A percentile compares a stretch with the other conserved stretches of the same genome.
Evolutionary conservation across 2,329 filamentous ascomycete genomes (phyloP).

Genomic region (Fusarium incarnatum): DNA sequence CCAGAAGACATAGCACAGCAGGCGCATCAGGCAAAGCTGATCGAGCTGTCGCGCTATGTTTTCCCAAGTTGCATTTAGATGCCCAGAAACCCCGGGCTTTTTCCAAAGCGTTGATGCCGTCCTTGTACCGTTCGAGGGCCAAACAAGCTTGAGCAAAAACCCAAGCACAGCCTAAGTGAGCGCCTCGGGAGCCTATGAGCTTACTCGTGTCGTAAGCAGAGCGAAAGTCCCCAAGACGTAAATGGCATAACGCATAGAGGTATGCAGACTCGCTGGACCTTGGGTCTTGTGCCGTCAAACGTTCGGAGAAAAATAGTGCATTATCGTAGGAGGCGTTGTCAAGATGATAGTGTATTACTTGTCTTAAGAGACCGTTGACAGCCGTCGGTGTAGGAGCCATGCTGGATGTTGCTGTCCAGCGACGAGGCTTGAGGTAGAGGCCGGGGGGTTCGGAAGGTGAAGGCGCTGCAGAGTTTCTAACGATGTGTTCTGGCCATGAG

Average conservation of each 20-base stretch:
- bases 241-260: slow-evolving; percentile 85
- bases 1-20: slow-evolving; percentile 83
- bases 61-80: slow-evolving; percentile 80
- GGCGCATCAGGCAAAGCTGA: slow-evolving; percentile 84
- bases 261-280: slow-evolving; percentile 84
- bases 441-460: slow-evolving; percentile 19
- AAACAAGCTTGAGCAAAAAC: slow-evolving; percentile 92
- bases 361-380: slow-evolving; percentile 65
- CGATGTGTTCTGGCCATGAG: slow-evolving; percentile 47
- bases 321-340: slow-evolving; percentile 92
- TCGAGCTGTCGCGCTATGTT: slow-evolving; percentile 81
- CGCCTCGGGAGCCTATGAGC: slow-evolving; percentile 74
- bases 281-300: slow-evolving; percentile 85
- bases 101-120: slow-evolving; percentile 86
- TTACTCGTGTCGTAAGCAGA: slow-evolving; percentile 88
- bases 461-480: slow-evolving; percentile 37
- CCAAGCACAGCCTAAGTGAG: slow-evolving; percentile 88
- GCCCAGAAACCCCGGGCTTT: slow-evolving; percentile 82
- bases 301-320: slow-evolving; percentile 91
- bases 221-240: slow-evolving; percentile 83
- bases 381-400: slow-evolving; percentile 67
- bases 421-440: slow-evolving; percentile 18
- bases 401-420: slow-evolving; percentile 44
- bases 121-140: slow-evolving; percentile 79
- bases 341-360: slow-evolving; percentile 76